Base-by-base conservation (phyloP, 2,329 filamentous ascomycete genomes). In the Pestalotiopsis sp. region DNA sequence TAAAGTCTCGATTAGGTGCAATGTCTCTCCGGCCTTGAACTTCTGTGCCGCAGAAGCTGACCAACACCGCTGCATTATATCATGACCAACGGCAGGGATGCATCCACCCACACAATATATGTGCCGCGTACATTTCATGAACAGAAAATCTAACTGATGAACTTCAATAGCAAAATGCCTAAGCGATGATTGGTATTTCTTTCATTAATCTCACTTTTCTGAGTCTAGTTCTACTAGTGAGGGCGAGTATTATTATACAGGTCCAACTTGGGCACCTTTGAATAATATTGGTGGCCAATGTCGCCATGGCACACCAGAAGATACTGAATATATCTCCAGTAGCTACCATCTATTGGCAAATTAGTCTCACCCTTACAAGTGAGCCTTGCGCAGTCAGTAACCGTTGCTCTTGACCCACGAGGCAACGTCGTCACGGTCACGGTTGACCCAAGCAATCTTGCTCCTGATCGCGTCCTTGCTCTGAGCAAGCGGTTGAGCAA, bases 401-500 rank as follows among this genome's bases (percentile, higher is more conserved):
- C 87, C 86, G 73, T 91, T 89, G 74, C 86, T 83, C 79, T 88
- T 88, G 71, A 93, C 81, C 71, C 81, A 81, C 66, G 79, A 75
- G 77, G 88, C 85, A n/a, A 97, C 92, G 79, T 97, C 93, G 35
- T 88, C 85, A 57, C 86, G 84, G 79, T 97, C 94, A 68, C 94
- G 88, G 78, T 89, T 82, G 67, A 97, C 78, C 93, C 93, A 97
- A 68, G 89, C 87, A 73, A 91, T 86, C 88, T 97, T 98, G 66
- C 94, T 94, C 69, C 88, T 88, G 75, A 98, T 91, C 3, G 90
- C 86, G 78, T 98, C 95, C 73, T 92, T 86, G 78, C 92, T 95
- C 84, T 98, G 95, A n/a, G 94, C 93, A 68, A 98, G 84, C 62
- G 92, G 90, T 78, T 94, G 91, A 76, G 97, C 93, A 75, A 94